Conservation (phyloP, 2,329 filamentous ascomycete genomes). For the Scedosporium dehoogii region DNA sequence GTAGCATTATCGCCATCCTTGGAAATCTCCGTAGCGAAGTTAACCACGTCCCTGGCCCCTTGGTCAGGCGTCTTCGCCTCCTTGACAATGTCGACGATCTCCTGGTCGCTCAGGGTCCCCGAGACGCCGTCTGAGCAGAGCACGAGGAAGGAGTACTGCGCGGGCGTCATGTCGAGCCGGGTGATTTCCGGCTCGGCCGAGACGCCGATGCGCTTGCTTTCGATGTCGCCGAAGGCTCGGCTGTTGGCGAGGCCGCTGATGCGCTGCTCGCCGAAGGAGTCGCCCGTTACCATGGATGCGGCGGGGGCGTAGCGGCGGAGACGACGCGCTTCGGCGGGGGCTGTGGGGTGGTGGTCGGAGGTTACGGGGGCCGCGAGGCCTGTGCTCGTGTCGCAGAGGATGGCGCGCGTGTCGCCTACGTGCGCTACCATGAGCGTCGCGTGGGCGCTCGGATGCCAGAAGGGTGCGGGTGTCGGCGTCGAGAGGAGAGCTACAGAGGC, state of each 20-base stretch:
- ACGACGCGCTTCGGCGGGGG: conserved; percentile 71
- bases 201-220: conserved; percentile 84
- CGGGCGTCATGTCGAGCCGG: conserved; percentile 67
- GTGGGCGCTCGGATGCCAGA: conserved; percentile 85
- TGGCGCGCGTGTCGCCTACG: conserved; percentile 83
- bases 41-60: conserved; percentile 67
- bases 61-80: conserved; percentile 87
- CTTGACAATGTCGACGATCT: conserved; percentile 92
- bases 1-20: conserved; percentile 58
- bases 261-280: conserved; percentile 95
- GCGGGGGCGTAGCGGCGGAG: conserved; percentile 73
- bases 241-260: conserved; percentile 91
- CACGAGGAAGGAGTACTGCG: conserved; percentile 82
- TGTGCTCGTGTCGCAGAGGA: conserved; percentile 79
- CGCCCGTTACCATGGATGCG: conserved; percentile 68
- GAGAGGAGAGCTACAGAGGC: conserved; percentile 84
- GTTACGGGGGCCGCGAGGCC: conserved; percentile 75
- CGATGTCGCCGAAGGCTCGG: conserved; percentile 86
- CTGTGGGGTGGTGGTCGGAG: conserved; percentile 85
- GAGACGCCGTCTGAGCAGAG: conserved; percentile 84
- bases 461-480: conserved; percentile 82
- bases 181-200: conserved; percentile 86
- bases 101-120: conserved; percentile 78
- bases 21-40: conserved; percentile 80
- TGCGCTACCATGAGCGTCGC: conserved; percentile 81